Percentiles rank a stretch among this genome's conserved stretches.
These are phyloP conservation scores for Phialophora chinensis DNA, from an alignment of 2,329 filamentous ascomycete species.

Conservation along the genomic window DNA sequence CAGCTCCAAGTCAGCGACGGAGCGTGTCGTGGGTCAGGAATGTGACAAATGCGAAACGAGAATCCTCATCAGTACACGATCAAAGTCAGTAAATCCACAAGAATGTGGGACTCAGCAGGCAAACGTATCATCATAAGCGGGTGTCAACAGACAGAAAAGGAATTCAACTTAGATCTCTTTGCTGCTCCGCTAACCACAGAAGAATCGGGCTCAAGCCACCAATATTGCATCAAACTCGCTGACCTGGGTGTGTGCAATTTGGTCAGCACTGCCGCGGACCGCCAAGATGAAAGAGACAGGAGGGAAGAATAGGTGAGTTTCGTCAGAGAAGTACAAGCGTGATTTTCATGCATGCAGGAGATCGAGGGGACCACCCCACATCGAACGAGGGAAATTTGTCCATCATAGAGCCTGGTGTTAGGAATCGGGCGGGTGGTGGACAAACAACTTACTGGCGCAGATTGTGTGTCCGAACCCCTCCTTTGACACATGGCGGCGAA, in stretches of 20 bases:
- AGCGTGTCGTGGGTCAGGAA: not conserved
- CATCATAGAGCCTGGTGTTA: not conserved
- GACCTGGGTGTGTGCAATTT: not conserved
- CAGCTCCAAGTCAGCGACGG: not conserved
- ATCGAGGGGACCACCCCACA: not conserved
- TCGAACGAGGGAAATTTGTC: not conserved
- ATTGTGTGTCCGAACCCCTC: not conserved
- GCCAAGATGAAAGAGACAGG: not conserved
- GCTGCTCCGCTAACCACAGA: not conserved
- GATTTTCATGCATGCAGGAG: not conserved
- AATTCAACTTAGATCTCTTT: not conserved
- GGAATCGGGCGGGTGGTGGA: not conserved
- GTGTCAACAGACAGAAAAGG: not conserved
- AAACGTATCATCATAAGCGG: not conserved
- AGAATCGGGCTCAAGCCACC: not conserved
- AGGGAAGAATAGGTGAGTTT: not conserved
- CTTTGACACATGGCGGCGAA: not conserved
- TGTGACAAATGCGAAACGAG: not conserved
- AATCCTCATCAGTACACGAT: not conserved
- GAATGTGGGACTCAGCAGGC: not conserved
- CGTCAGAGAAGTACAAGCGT: not conserved
- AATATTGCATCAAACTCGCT: not conserved
- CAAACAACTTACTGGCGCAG: not conserved
- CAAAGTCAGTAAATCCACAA: not conserved
- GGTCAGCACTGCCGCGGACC: not conserved